Base-by-base conservation (phyloP, 1,284 basidiomycete genomes). In the Irpex sp. region DNA sequence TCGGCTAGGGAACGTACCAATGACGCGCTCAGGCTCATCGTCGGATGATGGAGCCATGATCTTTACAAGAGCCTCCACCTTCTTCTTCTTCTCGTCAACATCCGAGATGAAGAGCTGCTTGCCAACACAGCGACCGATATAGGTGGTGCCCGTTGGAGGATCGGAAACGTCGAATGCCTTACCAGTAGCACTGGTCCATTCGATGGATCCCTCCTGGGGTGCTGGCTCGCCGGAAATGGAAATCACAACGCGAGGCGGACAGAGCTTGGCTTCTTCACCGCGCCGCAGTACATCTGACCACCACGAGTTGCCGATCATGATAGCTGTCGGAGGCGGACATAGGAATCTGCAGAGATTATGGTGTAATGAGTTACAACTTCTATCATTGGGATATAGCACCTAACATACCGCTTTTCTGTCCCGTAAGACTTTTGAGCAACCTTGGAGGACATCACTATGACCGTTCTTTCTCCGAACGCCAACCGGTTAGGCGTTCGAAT, bases 371-470 rank as follows among this genome's bases (percentile, higher is more conserved):
- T 11, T 57, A 39, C 31, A 26, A 56, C 31, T 56, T 46, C 43
- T 21, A 56, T 43, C 39, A 35, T 33, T 33, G 54, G 31, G 4
- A 56, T 9, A 56, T 53, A 33, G 54, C 9, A 8, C 49, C 17
- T 17, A 50, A 73, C 80, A 61, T 67, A 91, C 83, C 96, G 86
- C 77, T 98, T 97, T 77, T 98, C 96, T 9, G 90, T 95, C 47
- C 95, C 95, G 72, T 98, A 98, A 17, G 93, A 95, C 75, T 98
- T 97, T 79, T 98, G 97, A 2, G 94, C 97, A 47, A 98, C 95
- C 72, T 93, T 95, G 74, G 93, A 94, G 26, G 94, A 96, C 92
- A 97, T 95, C 71, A 98, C 92, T 63, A 97, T 91, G 65, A 98
- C 87, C 9, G 93, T 95, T 59, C 95, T 86, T 77, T 98, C 96